Conservation (phyloP, 78 protist genomes). For the Chrysochromulina tobinii region DNA sequence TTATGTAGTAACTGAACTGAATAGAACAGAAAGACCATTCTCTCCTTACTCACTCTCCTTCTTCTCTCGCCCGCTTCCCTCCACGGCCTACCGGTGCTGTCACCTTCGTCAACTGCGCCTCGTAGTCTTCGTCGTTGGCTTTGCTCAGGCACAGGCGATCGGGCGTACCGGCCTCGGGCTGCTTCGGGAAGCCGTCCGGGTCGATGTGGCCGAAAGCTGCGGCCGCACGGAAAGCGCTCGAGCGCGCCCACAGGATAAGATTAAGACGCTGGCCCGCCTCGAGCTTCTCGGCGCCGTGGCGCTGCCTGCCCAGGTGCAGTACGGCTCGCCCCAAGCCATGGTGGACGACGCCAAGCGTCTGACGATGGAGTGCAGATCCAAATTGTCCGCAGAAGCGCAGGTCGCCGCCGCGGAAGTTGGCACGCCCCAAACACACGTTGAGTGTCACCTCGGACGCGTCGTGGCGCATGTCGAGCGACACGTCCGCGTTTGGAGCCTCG, state of each 20-base stretch:
- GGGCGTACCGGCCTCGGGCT: neutral
- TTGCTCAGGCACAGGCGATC: neutral
- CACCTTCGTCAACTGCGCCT: too few relatives aligned
- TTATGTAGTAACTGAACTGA: too few relatives aligned
- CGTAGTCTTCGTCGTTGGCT: neutral
- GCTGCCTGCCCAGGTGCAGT: constrained; percentile 63
- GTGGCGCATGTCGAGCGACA: constrained; percentile 69
- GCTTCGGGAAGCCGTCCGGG: too few relatives aligned
- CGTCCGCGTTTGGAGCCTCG: neutral
- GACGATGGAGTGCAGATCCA: constrained; percentile 51
- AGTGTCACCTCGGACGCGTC: constrained; percentile 75
- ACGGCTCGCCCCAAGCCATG: constrained; percentile 53
- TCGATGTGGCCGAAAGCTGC: neutral
- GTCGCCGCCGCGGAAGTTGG: constrained; percentile 62
- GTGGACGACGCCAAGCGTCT: constrained; percentile 1
- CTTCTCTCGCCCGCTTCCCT: too few relatives aligned
- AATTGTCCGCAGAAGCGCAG: constrained; percentile 57
- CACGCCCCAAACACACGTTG: constrained; percentile 64
- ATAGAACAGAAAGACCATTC: too few relatives aligned
- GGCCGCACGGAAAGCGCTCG: neutral
- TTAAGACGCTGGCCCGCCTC: constrained; percentile 65
- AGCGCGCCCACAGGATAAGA: constrained; percentile 63
- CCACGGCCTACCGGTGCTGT: too few relatives aligned
- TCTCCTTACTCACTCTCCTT: too few relatives aligned
- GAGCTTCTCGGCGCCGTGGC: constrained; percentile 68